A percentile compares a stretch with the other conserved stretches of the same genome.
phyloP scores from a whole-genome alignment of 768 basidiomycete genomes.

The Cystobasidium ongulense region DNA sequence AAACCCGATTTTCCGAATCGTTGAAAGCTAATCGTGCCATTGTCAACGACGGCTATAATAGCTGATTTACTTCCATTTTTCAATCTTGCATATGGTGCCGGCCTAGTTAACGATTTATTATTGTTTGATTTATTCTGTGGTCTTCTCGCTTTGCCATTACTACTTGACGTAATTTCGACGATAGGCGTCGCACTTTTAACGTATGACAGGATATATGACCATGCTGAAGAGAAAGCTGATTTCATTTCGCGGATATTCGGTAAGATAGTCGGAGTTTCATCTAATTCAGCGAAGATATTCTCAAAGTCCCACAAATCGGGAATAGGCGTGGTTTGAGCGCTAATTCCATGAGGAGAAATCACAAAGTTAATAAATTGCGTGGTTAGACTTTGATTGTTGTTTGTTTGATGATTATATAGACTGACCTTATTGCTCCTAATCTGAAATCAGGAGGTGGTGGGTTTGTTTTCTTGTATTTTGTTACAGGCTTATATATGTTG shows the following conservation, averaged over 20 bases:
- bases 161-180: neutral
- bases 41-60: constrained; percentile 79
- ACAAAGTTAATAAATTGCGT: neutral
- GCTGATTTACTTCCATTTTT: constrained; percentile 76
- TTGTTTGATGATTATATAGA: constrained; percentile 28
- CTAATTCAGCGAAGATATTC: constrained; percentile 55
- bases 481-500: constrained; percentile 83
- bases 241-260: neutral
- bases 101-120: constrained; percentile 20
- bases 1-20: constrained; percentile 78
- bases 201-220: neutral
- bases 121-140: neutral
- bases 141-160: neutral
- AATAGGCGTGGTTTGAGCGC: constrained; percentile 72
- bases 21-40: constrained; percentile 79
- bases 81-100: constrained; percentile 62
- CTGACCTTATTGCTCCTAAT: constrained; percentile 76
- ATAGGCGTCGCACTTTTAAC: neutral
- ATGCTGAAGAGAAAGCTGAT: neutral
- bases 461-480: constrained; percentile 67
- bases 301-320: constrained; percentile 72
- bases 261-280: neutral
- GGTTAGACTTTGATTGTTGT: neutral
- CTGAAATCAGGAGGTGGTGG: constrained; percentile 77
- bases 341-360: no score